Percentiles rank a stretch among this genome's conserved stretches.
These are phyloP conservation scores for Gamarada debralockiae DNA, from an alignment of 495 filamentous ascomycete species.

Conservation along the genomic window DNA sequence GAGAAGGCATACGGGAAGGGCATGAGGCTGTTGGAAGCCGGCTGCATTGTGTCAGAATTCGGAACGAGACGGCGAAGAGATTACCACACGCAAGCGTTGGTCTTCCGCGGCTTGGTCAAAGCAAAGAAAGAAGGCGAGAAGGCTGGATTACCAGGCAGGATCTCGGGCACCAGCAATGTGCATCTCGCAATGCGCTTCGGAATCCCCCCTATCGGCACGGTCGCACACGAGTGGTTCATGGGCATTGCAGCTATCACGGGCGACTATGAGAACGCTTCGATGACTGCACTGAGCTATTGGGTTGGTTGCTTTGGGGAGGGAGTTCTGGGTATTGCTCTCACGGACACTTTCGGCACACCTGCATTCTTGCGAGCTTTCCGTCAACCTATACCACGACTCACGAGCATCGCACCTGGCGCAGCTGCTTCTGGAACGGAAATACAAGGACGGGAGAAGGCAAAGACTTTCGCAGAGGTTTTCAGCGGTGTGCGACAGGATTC, in stretches of 20 bases:
- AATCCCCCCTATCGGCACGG: slow-evolving; percentile 80
- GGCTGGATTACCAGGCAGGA: slow-evolving; percentile 59
- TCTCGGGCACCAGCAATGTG: slow-evolving; percentile 92
- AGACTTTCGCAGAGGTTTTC: slow-evolving; percentile 81
- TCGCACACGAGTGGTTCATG: slow-evolving; percentile 99
- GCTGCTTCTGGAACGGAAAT: not conserved
- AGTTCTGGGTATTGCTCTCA: slow-evolving; percentile 85
- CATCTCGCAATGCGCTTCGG: slow-evolving; percentile 93
- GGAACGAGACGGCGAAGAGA: slow-evolving; percentile 84
- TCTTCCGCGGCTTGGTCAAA: slow-evolving; percentile 74
- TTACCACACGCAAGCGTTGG: slow-evolving; percentile 90
- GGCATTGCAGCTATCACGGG: slow-evolving; percentile 87
- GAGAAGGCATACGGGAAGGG: slow-evolving; percentile 80
- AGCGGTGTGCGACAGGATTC: slow-evolving; percentile 91
- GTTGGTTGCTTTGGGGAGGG: slow-evolving; percentile 88
- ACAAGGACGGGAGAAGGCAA: not conserved
- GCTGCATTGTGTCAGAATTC: slow-evolving; percentile 91
- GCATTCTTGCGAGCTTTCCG: slow-evolving; percentile 83
- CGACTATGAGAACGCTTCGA: slow-evolving; percentile 80
- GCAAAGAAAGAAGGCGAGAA: slow-evolving; percentile 65
- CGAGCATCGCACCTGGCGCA: not conserved
- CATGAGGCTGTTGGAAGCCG: slow-evolving; percentile 66
- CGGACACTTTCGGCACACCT: slow-evolving; percentile 96
- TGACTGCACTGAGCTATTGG: slow-evolving; percentile 81
- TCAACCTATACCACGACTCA: slow-evolving; percentile 46